Evolutionary conservation across 2,329 filamentous ascomycete species (phyloP), one percentile per base, ranked within the genome.

Genomic region (Magnaporthiopsis incrustans): DNA sequence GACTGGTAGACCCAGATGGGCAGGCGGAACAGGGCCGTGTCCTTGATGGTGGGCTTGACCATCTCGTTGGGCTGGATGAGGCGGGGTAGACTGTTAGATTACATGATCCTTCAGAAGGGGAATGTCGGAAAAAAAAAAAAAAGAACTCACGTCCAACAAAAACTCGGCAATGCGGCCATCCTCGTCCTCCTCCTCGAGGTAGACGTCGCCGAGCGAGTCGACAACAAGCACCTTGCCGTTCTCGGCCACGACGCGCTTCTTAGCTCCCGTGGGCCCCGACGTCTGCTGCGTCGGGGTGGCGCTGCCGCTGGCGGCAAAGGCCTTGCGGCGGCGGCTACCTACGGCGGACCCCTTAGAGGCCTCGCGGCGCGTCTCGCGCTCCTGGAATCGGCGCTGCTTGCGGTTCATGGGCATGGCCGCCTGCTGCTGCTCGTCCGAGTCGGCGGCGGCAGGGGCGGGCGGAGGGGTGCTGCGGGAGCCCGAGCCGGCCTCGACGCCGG

Each of bases 201-300:
- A 99, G 15, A 99, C 95, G 70, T 97, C 92, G 33, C 95, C 95
- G 12, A 89, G 81, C 0, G 91, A 91, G 76, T 99, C 94, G 4
- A 99, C 95, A 64, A 99, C 89, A 53, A 99, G 81, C 0, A 96
- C 83, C 80, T 98, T 99, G 69, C 95, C 95, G 71, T 99, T 99
- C 80, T 97, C 90, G 2, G 93, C 94, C 32, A 93, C 86, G 22
- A 98, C 91, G 50, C 91, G 85, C 82, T 94, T 96, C 78, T 91
- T 91, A 44, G 89, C 82, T 26, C 93, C 92, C 53, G 87, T 84
- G 1, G 91, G 86, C 14, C 86, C 44, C 63, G 81, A 76, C 67
- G 78, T 77, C 67, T 76, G 78, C 61, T 82, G 81, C 60, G 83
- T 80, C 0, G 84, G 84, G 71, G 82, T 88, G 70, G 78, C 77